Evolutionary conservation across 345 rosid genomes (phyloP).

Genomic region (Toxicodendron radicans): DNA sequence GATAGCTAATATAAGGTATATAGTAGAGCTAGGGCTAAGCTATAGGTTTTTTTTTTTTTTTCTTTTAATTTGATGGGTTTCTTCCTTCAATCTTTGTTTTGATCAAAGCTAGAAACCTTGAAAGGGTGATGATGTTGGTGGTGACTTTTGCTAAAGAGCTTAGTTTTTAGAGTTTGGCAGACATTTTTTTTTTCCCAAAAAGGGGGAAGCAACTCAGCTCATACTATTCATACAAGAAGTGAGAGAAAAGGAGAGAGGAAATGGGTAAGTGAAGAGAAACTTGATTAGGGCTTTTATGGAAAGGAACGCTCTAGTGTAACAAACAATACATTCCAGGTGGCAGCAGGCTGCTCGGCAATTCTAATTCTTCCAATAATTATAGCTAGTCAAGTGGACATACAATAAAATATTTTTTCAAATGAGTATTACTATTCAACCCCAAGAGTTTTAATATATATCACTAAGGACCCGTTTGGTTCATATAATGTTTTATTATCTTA

Average conservation of each 20-base stretch:
- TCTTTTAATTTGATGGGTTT: neutral
- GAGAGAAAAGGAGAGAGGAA: constrained; percentile 9
- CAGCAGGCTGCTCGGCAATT: neutral
- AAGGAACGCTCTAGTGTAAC: neutral
- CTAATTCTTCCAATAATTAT: neutral
- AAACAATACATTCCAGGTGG: neutral
- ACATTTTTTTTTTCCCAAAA: constrained; percentile 25
- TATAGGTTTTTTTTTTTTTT: constrained; percentile 8
- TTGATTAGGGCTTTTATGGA: constrained; percentile 27
- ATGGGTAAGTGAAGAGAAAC: neutral
- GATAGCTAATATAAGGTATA: neutral
- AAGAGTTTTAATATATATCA: no score
- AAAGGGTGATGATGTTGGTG: constrained; percentile 34
- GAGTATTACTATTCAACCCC: no score
- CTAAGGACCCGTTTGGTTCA: no score
- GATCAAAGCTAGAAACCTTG: constrained; percentile 39
- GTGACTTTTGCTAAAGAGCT: constrained; percentile 15
- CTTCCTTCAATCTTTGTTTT: constrained; percentile 1
- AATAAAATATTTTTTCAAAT: no score
- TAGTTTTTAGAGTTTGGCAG: constrained; percentile 15
- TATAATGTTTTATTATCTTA: no score
- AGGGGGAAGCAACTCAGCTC: constrained; percentile 26
- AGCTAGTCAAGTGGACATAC: neutral
- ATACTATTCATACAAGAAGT: neutral
- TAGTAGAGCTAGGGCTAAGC: constrained; percentile 1